A percentile compares a stretch with the other conserved stretches of the same genome.
These are phyloP conservation scores for Aspergillus japonicus DNA, from an alignment of 2,329 filamentous ascomycete genomes.

Conservation along the genomic window DNA sequence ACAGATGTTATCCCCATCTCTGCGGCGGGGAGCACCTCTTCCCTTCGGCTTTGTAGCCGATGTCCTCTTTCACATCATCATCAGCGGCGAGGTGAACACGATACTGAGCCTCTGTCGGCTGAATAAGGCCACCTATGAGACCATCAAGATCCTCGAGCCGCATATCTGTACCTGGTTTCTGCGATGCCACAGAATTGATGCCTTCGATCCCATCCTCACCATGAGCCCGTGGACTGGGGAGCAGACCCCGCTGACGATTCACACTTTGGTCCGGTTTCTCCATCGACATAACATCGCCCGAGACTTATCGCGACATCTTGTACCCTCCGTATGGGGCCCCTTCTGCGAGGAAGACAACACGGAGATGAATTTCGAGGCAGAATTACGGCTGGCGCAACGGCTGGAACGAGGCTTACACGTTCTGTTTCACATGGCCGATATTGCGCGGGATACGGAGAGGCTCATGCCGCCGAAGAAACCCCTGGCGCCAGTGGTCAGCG, in stretches of 20 bases:
- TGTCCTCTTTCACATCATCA: constrained; percentile 32
- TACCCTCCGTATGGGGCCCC: constrained; percentile 30
- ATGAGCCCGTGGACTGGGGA: constrained; percentile 25
- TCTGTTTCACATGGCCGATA: constrained; percentile 32
- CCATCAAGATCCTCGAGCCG: constrained; percentile 26
- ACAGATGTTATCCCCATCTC: constrained; percentile 12
- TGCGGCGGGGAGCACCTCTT: constrained; percentile 9
- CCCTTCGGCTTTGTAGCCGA: constrained; percentile 28
- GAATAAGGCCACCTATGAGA: constrained; percentile 28
- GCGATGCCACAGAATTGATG: constrained; percentile 53
- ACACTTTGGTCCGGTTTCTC: constrained; percentile 23
- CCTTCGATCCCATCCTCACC: constrained; percentile 58
- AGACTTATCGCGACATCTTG: constrained; percentile 23
- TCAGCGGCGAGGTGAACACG: constrained; percentile 23
- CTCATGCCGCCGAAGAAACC: constrained; percentile 10
- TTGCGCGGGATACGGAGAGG: constrained; percentile 20
- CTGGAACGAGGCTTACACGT: constrained; percentile 29
- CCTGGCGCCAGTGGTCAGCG: constrained; percentile 16
- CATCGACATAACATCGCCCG: constrained; percentile 24
- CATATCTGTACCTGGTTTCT: constrained; percentile 31
- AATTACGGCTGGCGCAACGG: constrained; percentile 24
- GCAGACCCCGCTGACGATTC: constrained; percentile 22
- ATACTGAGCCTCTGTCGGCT: constrained; percentile 25
- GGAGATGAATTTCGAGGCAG: constrained; percentile 29
- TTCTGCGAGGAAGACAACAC: constrained; percentile 23